Base-by-base conservation (phyloP, 306 rosid species). In the Lathyrus sativus region DNA sequence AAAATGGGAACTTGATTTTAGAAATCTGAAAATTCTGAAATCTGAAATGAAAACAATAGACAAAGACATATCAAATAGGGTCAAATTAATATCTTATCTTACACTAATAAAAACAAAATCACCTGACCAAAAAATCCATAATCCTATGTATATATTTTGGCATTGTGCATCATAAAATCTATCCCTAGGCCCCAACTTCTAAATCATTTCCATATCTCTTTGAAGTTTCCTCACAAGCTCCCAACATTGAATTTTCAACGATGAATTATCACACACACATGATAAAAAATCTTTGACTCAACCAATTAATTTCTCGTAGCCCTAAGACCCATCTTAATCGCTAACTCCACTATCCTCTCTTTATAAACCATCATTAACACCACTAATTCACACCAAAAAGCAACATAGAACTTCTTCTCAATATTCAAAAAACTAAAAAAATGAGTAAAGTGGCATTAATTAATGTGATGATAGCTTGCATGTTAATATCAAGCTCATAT, bases 341-440 rank as follows among this genome's bases (percentile, higher is more conserved):
- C 53, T 33, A 28, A 14, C 43, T 18, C 45, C 22, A 44, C 15
- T 42, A 51, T 55, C 28, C 76, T 45, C 72, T 51, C 59, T 79
- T 70, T 81, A 78, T 78, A 76, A 64, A 55, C 74, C 70, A 67
- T 54, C 38, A 50, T 56, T 56, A 56, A 28, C 3, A 11, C 35
- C 28, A 29, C 22, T 35, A 19, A 2, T 43, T 19, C 51, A 11
- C 37, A 11, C 48, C 14, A 37, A 67, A n/a, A 61, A 61, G 4
- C 0, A 19, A 19, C 22, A 19, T 19, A 19, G 22, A 19, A 19
- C 22, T 0, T 4, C 37, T 37, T 35, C 4, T 37, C 11, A 1
- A 37, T 55, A 53, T n/a, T 22, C 22, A 3, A 11, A 0, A 4
- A 10, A 6, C 3, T 9, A 15, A 37, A 11, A 12, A 63, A 57